phyloP scores from a whole-genome alignment of 106 monocot species.

The Acorus calamus region DNA sequence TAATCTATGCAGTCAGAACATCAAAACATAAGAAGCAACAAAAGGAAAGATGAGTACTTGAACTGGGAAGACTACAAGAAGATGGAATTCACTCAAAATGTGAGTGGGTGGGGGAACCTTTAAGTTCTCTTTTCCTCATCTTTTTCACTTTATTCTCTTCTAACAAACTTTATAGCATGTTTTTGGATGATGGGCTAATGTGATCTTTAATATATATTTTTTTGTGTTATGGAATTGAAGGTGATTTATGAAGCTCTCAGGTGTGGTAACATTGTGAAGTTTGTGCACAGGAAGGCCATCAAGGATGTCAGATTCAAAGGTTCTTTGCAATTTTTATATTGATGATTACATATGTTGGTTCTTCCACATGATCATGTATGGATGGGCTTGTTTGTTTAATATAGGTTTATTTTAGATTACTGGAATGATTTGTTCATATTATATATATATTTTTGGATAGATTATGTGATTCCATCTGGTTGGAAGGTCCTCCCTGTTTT shows the following conservation, averaged over 20 bases:
- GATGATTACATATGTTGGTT: no score
- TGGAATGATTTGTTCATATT: not conserved
- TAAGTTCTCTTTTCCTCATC: not conserved
- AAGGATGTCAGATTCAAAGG: conserved; percentile 14
- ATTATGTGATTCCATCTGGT: conserved; percentile 12
- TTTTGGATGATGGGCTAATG: no score
- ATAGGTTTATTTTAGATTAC: no score
- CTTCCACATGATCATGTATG: no score
- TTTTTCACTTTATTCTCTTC: no score
- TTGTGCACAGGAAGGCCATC: conserved; percentile 5
- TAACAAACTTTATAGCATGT: no score
- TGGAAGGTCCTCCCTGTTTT: conserved; percentile 11
- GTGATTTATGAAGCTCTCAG: conserved; percentile 13
- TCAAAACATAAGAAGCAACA: conserved; percentile 2
- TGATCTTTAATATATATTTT: no score
- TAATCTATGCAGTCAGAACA: no score
- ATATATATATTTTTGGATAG: not conserved
- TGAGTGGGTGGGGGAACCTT: not conserved
- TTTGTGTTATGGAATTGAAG: not conserved
- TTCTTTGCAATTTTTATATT: not conserved
- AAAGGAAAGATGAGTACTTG: not conserved
- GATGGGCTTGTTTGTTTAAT: no score
- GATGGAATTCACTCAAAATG: conserved; percentile 13
- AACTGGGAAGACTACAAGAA: conserved; percentile 14
- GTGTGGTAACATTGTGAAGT: conserved; percentile 10